Evolutionary conservation across 805 yeast species (phyloP).

Genomic region (Saturnispora hagleri): DNA sequence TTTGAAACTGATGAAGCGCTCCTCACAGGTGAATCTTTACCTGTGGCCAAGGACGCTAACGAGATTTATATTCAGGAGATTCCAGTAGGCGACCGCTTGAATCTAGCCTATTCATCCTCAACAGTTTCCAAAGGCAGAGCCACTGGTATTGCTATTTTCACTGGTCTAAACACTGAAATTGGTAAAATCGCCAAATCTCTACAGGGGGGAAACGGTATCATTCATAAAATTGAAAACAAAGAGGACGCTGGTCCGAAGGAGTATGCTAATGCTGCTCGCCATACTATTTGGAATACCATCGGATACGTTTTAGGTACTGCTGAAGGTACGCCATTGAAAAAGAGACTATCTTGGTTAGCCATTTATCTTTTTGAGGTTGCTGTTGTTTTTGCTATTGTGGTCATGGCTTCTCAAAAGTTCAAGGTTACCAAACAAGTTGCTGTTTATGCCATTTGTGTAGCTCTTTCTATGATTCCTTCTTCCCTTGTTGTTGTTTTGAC

Average conservation of each 20-base stretch:
- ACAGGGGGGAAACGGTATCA: constrained; percentile 31
- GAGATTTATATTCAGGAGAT: constrained; percentile 37
- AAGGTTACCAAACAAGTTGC: constrained; percentile 70
- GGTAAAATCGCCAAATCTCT: constrained; percentile 85
- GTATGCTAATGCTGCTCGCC: constrained; percentile 36
- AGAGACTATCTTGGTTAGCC: constrained; percentile 69
- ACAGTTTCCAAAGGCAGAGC: constrained; percentile 95
- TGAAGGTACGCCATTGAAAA: constrained; percentile 75
- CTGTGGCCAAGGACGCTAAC: constrained; percentile 86
- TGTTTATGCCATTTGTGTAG: constrained; percentile 80
- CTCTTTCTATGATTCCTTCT: constrained; percentile 74
- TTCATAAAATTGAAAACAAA: constrained; percentile 34
- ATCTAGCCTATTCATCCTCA: constrained; percentile 82
- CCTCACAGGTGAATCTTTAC: constrained; percentile 94
- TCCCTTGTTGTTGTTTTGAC: constrained; percentile 93
- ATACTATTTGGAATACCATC: constrained; percentile 43
- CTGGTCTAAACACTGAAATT: constrained; percentile 91
- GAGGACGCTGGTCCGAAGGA: constrained; percentile 58
- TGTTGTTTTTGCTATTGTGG: constrained; percentile 77
- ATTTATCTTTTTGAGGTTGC: constrained; percentile 64
- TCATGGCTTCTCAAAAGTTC: constrained; percentile 76
- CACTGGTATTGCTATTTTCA: constrained; percentile 87
- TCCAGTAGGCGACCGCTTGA: constrained; percentile 67
- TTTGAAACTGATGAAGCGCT: constrained; percentile 95
- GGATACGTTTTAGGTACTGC: constrained; percentile 69